Percentiles rank a stretch among this genome's conserved stretches.
Evolutionary conservation across 139 green algal genomes (phyloP).

Genomic region (Micromonas pusilla): DNA sequence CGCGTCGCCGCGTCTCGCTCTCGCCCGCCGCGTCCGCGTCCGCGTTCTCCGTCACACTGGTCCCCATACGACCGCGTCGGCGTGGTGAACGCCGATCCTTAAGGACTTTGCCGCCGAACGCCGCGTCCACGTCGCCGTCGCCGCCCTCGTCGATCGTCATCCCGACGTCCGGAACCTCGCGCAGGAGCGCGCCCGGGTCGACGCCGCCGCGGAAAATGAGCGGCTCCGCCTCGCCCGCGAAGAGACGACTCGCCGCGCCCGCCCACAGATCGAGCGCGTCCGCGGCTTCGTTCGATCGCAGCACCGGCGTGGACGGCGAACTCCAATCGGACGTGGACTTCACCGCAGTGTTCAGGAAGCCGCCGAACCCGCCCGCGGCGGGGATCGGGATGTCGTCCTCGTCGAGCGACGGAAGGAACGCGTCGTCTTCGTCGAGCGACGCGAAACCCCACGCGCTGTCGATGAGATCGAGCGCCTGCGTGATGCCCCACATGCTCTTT

Average conservation of each 20-base stretch:
- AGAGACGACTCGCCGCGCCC: background rate
- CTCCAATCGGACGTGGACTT: too few relatives aligned
- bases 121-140: background rate
- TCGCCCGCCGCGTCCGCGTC: background rate
- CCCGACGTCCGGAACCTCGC: background rate
- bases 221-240: background rate
- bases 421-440: slow-evolving; percentile 11
- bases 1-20: background rate
- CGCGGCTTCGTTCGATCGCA: background rate
- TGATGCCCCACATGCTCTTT: background rate
- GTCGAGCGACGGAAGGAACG: background rate
- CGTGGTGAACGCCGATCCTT: background rate
- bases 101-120: background rate
- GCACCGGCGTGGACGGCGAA: background rate
- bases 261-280: background rate
- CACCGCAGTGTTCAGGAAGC: background rate
- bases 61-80: background rate
- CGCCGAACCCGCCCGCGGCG: background rate
- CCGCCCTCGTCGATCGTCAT: background rate
- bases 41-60: background rate
- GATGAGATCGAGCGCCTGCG: slow-evolving; percentile 12
- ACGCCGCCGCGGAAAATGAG: background rate
- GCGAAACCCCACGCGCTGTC: slow-evolving; percentile 21
- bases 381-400: background rate
- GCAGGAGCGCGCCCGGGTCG: background rate